These are phyloP conservation scores for Schizosaccharomyces versatilis DNA, from an alignment of 1,139 yeast species.

Conservation along the genomic window DNA sequence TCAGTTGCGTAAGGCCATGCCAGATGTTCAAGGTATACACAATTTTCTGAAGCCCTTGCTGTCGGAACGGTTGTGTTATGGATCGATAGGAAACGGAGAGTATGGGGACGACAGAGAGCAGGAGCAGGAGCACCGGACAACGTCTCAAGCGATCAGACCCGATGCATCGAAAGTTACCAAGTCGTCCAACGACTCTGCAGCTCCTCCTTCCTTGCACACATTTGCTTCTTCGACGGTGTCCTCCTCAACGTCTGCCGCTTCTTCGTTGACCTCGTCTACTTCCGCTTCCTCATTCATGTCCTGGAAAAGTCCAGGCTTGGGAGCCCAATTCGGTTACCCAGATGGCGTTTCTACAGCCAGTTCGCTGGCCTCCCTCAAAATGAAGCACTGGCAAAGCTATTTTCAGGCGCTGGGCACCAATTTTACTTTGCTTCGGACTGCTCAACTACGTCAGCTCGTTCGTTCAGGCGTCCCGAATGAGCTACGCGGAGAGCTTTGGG, in stretches of 20 bases:
- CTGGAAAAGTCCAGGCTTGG: conserved; percentile 27
- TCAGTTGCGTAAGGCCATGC: background rate
- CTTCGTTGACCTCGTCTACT: no score
- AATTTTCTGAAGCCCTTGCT: background rate
- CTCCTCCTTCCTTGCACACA: no score
- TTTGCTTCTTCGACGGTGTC: no score
- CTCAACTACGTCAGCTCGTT: conserved; percentile 56
- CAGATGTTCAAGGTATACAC: background rate
- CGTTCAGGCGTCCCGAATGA: conserved; percentile 85
- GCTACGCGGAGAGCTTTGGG: conserved; percentile 92
- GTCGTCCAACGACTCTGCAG: no score
- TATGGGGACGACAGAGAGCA: background rate
- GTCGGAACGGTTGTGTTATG: background rate
- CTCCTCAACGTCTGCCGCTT: no score
- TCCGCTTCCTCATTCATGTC: no score
- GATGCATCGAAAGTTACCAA: no score
- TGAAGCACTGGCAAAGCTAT: conserved; percentile 84
- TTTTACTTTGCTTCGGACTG: conserved; percentile 49
- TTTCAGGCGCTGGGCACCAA: conserved; percentile 69
- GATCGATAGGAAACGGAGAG: background rate
- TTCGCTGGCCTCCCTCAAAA: conserved; percentile 52
- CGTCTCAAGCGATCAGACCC: no score
- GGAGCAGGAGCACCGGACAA: no score
- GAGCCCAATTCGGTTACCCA: conserved; percentile 47
- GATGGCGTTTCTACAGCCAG: conserved; percentile 47